Conservation (phyloP, 257 asterid species). For the Ilex asprella region DNA sequence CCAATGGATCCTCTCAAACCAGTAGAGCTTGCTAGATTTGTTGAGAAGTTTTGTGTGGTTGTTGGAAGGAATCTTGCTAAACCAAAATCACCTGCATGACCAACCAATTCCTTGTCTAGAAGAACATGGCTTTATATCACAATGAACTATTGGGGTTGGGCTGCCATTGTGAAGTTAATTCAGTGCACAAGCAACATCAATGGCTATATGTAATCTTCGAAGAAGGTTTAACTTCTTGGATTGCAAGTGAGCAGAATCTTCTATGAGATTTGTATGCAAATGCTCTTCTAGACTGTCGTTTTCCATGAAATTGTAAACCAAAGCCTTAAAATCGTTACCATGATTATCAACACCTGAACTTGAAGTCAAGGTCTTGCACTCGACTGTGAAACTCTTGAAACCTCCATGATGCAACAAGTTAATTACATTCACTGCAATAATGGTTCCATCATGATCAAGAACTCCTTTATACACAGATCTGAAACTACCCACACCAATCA, state of each 20-base stretch:
- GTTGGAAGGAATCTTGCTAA: background rate
- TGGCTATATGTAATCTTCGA: background rate
- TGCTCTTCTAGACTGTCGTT: slow-evolving; percentile 19
- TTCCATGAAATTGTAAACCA: slow-evolving; percentile 4
- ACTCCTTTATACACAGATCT: slow-evolving; percentile 20
- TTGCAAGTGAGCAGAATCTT: background rate
- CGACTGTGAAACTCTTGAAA: too few relatives aligned
- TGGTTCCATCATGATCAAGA: slow-evolving; percentile 9
- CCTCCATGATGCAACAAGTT: slow-evolving; percentile 7
- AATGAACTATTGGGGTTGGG: background rate
- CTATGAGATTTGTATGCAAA: slow-evolving; percentile 6
- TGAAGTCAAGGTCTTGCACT: slow-evolving; percentile 4
- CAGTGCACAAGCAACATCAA: background rate
- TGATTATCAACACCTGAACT: slow-evolving; percentile 25
- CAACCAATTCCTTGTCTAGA: background rate
- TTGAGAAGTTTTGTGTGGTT: background rate
- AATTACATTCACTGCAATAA: slow-evolving; percentile 19
- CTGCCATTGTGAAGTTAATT: background rate
- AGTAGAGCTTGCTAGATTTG: background rate
- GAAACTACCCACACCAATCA: slow-evolving; percentile 16
- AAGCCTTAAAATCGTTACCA: slow-evolving; percentile 21
- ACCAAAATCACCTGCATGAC: background rate
- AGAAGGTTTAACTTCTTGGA: background rate
- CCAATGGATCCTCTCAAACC: background rate
- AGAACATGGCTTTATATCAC: background rate